Percentiles rank a stretch among this genome's conserved stretches.
Evolutionary conservation across 257 asterid genomes (phyloP).

Genomic region (Plantago ovata): DNA sequence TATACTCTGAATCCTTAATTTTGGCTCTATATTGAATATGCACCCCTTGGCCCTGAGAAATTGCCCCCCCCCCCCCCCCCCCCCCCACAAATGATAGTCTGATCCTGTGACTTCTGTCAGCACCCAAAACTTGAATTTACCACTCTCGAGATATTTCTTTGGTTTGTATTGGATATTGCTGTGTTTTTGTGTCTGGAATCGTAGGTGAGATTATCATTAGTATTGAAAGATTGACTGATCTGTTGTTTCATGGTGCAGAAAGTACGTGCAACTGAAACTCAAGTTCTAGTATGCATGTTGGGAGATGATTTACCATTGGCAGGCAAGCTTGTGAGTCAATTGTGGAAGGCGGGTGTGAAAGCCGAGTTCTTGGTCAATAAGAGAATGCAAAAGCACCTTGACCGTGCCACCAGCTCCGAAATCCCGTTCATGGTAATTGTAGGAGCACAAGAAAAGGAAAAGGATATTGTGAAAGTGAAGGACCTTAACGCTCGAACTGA

Average conservation of each 20-base stretch:
- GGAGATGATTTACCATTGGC: slow-evolving; percentile 65
- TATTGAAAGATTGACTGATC: slow-evolving; percentile 1
- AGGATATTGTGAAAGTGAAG: slow-evolving; percentile 60
- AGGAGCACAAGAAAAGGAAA: slow-evolving; percentile 59
- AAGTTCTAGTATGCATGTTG: slow-evolving; percentile 80
- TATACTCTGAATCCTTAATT: no score
- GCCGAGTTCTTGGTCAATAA: slow-evolving; percentile 62
- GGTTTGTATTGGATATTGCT: background rate
- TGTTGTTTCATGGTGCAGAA: slow-evolving; percentile 33
- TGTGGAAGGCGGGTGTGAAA: slow-evolving; percentile 73
- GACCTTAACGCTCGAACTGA: slow-evolving; percentile 44
- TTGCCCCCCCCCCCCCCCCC: no score
- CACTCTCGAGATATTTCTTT: no score
- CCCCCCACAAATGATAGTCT: no score
- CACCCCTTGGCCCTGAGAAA: background rate
- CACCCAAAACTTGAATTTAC: no score
- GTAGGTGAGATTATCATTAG: background rate
- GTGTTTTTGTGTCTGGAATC: background rate
- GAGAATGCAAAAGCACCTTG: slow-evolving; percentile 60
- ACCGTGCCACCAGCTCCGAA: slow-evolving; percentile 53
- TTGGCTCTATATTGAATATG: no score
- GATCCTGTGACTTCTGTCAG: no score
- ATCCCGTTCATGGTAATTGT: slow-evolving; percentile 84
- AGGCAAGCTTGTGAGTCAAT: slow-evolving; percentile 61
- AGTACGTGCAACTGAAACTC: slow-evolving; percentile 74